Base-by-base conservation (phyloP, 345 rosid genomes). In the Salix purpurea region DNA sequence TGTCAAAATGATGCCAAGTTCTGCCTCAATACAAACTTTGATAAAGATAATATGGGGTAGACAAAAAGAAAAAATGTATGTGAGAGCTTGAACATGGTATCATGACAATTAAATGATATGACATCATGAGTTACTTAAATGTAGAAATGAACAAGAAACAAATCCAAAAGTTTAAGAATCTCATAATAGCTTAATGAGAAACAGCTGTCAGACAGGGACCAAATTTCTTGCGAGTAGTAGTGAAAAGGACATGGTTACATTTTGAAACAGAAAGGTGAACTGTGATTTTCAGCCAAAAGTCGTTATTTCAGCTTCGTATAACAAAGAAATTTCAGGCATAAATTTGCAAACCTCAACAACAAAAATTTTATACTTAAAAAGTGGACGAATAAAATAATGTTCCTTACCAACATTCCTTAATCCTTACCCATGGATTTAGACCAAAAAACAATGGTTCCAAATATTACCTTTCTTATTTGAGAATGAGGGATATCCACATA, bases 401-500 rank as follows among this genome's bases (percentile, higher is more conserved):
- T n/a, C 26, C 50, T n/a, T 37, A 3, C 52, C 75, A 13, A 8
- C 24, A 15, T 24, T 40, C 54, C 40, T 48, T 10, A 44, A 44
- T 19, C 11, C 77, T 23, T 39, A 67, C 23, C 70, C 3, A 8
- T 15, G 48, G 65, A 26, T 60, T 6, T 70, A 18, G 5, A 7
- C 15, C 23, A 23, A 69, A 48, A 14, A 48, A 40, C 60, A 7
- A 32, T 62, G 46, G 23, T 14, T 61, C 23, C 3, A 16, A 58
- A 39, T 44, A 19, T 72, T 71, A 92, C 99, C 99, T 96, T 96
- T 82, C 99, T 86, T 84, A 96, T 93, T 79, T 96, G 98, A 71
- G 97, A 78, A 85, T 86, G 97, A 75, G 99, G 97, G 80, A 93
- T 88, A 81, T 93, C 98, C 37, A 88, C 87, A 65, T 96, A 96